Percentiles rank a stretch among this genome's conserved stretches.
These are phyloP conservation scores for Parathielavia appendiculata DNA, from an alignment of 495 filamentous ascomycete species.

Conservation along the genomic window DNA sequence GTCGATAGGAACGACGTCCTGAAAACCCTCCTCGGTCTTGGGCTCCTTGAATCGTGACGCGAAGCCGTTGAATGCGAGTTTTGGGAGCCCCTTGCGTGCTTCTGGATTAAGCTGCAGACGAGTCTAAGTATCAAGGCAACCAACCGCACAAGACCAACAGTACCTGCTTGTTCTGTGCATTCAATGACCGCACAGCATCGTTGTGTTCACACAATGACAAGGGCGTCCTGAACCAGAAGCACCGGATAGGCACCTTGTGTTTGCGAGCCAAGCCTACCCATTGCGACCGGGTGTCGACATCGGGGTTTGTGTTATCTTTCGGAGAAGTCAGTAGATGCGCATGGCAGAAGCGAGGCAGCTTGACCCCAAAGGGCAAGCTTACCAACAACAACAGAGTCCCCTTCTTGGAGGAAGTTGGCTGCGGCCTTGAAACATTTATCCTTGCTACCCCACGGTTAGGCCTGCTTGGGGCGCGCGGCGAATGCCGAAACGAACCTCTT, in stretches of 20 bases:
- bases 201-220: slow-evolving; percentile 80
- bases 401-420: slow-evolving; percentile 54
- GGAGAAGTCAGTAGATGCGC: slow-evolving; percentile 1
- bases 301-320: slow-evolving; percentile 88
- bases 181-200: slow-evolving; percentile 74
- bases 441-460: slow-evolving; percentile 20
- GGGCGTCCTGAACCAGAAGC: slow-evolving; percentile 74
- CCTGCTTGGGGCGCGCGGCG: neutral
- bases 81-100: slow-evolving; percentile 64
- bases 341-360: neutral
- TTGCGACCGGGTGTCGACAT: slow-evolving; percentile 62
- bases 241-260: slow-evolving; percentile 69
- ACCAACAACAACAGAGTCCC: slow-evolving; percentile 68
- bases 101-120: slow-evolving; percentile 70
- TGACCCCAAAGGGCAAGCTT: too few relatives aligned
- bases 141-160: too few relatives aligned
- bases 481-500: slow-evolving; percentile 55
- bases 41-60: slow-evolving; percentile 65
- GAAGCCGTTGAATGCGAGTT: slow-evolving; percentile 74
- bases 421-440: slow-evolving; percentile 83
- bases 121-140: slow-evolving; percentile 29
- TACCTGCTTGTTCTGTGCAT: slow-evolving; percentile 48
- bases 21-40: slow-evolving; percentile 71
- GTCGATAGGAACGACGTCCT: slow-evolving; percentile 64
- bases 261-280: slow-evolving; percentile 73